Conservation (phyloP, 1,284 basidiomycete genomes). For the Cryptococcus deneoformans region DNA sequence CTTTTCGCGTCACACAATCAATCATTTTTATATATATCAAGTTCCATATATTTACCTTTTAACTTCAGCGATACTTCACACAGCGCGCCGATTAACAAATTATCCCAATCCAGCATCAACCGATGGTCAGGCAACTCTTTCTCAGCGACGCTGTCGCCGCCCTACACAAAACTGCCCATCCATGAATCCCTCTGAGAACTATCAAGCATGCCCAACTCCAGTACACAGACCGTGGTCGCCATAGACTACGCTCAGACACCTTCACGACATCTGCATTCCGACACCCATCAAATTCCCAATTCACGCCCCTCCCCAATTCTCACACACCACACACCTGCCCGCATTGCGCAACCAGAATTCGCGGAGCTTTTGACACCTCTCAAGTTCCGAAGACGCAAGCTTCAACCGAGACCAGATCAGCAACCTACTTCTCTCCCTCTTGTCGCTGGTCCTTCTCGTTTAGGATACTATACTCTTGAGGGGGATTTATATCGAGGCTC, state of each 20-base stretch:
- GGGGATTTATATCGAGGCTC: constrained; percentile 47
- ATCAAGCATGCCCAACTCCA: not conserved
- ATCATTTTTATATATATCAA: no score
- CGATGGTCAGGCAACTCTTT: no score
- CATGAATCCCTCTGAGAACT: not conserved
- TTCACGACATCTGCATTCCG: not conserved
- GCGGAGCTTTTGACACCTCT: constrained; percentile 41
- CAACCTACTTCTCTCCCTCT: constrained; percentile 13
- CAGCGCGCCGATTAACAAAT: no score
- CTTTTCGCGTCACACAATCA: no score
- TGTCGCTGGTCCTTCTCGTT: constrained; percentile 30
- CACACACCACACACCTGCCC: not conserved
- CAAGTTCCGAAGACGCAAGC: constrained; percentile 26
- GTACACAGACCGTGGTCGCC: not conserved
- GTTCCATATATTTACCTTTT: no score
- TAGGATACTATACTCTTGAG: constrained; percentile 39
- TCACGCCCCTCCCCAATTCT: constrained; percentile 8
- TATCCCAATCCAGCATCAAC: no score
- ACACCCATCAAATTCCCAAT: not conserved
- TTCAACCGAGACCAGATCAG: constrained; percentile 5
- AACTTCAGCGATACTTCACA: no score
- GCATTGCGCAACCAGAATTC: constrained; percentile 30
- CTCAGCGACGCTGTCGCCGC: not conserved
- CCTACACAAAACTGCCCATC: not conserved
- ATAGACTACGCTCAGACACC: not conserved